A percentile compares a stretch with the other conserved stretches of the same genome.
These are phyloP conservation scores for Rhamnella rubrinervis DNA, from an alignment of 331 rosid genomes.

Conservation along the genomic window DNA sequence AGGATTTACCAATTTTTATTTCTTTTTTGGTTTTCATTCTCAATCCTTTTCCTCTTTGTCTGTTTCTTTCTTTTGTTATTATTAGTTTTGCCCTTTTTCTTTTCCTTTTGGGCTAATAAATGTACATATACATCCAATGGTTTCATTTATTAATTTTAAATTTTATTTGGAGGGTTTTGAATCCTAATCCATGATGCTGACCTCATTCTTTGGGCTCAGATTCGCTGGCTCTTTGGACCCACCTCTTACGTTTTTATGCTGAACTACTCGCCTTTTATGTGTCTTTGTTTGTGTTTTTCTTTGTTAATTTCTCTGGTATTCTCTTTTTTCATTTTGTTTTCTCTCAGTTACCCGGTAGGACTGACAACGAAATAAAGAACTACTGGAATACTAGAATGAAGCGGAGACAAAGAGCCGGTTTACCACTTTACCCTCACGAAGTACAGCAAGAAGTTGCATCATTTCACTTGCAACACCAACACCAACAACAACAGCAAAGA, in stretches of 20 bases:
- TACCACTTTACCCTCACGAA: conserved; percentile 60
- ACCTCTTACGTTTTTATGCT: conserved; percentile 5
- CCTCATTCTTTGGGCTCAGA: conserved; percentile 22
- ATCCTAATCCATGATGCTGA: conserved; percentile 16
- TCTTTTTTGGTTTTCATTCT: not conserved
- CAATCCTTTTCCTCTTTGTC: not conserved
- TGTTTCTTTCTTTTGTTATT: not conserved
- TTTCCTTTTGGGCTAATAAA: not conserved
- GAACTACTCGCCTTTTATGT: not conserved
- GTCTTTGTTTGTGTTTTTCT: not conserved
- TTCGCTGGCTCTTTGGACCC: conserved; percentile 27
- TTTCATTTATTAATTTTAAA: too few species aligned
- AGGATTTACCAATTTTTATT: not conserved
- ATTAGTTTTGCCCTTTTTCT: not conserved
- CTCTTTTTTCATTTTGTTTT: not conserved
- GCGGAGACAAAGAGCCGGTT: conserved; percentile 58
- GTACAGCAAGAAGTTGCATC: conserved; percentile 37
- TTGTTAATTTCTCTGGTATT: not conserved
- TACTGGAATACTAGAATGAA: conserved; percentile 78
- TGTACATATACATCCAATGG: not conserved
- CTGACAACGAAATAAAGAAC: conserved; percentile 89
- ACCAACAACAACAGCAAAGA: conserved; percentile 5
- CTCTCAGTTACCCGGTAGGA: conserved; percentile 74
- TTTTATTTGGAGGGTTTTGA: not conserved
- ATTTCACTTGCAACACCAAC: conserved; percentile 29